Evolutionary conservation across 1,139 yeast genomes (phyloP).

Genomic region (Yarrowia galli): DNA sequence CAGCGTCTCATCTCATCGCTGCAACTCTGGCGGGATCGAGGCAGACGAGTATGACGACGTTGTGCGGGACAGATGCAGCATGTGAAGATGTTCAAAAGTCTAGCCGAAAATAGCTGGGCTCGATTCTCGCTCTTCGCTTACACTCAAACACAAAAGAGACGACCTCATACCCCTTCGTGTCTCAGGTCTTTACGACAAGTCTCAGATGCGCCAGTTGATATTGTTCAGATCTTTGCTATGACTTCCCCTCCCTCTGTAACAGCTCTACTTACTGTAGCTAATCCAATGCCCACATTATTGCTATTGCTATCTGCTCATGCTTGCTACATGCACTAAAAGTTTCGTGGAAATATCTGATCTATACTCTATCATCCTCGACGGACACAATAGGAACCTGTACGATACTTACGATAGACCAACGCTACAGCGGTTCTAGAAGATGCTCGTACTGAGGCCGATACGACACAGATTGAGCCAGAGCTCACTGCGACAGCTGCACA

Average conservation of each 20-base stretch:
- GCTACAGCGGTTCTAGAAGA: no score
- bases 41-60: neutral
- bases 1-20: conserved; percentile 23
- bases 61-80: conserved; percentile 20
- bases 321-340: conserved; percentile 5
- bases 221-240: no score
- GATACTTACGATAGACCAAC: neutral
- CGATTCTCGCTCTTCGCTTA: no score
- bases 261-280: no score
- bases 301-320: neutral
- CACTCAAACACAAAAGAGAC: neutral
- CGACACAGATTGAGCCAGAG: neutral
- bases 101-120: no score
- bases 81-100: neutral
- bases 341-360: neutral
- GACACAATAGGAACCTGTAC: no score
- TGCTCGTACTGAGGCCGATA: neutral
- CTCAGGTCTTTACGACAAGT: neutral
- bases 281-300: neutral
- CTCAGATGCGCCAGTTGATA: neutral
- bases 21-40: conserved; percentile 12
- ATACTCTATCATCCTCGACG: conserved; percentile 16
- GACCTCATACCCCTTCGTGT: no score
- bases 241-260: no score
- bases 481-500: neutral